Evolutionary conservation across 164 flowering plant species (phyloP).

Genomic region (Amborella trichopoda): DNA sequence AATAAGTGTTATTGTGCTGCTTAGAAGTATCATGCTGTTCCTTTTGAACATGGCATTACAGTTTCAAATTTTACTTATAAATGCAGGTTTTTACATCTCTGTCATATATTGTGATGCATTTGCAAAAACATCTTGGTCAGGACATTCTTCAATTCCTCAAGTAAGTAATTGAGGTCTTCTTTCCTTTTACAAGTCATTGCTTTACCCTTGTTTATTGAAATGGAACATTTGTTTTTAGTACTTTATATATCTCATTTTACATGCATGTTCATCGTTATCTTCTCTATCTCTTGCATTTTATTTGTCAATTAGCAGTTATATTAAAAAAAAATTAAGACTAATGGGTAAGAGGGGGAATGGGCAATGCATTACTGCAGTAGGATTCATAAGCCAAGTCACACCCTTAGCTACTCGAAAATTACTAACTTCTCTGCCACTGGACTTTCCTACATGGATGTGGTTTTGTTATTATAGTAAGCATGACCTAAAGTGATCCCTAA

Average conservation of each 20-base stretch:
- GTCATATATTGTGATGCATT: slow-evolving; percentile 70
- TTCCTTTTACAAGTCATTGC: not conserved
- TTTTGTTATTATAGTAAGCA: no score
- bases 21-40: not conserved
- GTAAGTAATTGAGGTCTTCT: slow-evolving; percentile 30
- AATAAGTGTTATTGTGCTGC: not conserved
- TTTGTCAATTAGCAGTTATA: not conserved
- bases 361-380: no score
- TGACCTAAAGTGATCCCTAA: no score
- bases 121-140: slow-evolving; percentile 56
- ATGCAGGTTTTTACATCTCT: slow-evolving; percentile 85
- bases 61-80: slow-evolving; percentile 4
- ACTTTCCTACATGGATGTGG: no score
- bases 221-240: not conserved
- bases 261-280: no score
- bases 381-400: no score
- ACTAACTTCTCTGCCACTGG: no score
- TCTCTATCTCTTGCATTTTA: not conserved
- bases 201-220: not conserved
- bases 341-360: no score
- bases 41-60: slow-evolving; percentile 1
- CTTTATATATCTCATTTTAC: not conserved
- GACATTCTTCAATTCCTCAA: slow-evolving; percentile 44
- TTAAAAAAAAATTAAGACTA: not conserved
- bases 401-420: no score